Evolutionary conservation across 495 filamentous ascomycete species (phyloP), one percentile per base, ranked within the genome.

Genomic region (Penicillium silybi): DNA sequence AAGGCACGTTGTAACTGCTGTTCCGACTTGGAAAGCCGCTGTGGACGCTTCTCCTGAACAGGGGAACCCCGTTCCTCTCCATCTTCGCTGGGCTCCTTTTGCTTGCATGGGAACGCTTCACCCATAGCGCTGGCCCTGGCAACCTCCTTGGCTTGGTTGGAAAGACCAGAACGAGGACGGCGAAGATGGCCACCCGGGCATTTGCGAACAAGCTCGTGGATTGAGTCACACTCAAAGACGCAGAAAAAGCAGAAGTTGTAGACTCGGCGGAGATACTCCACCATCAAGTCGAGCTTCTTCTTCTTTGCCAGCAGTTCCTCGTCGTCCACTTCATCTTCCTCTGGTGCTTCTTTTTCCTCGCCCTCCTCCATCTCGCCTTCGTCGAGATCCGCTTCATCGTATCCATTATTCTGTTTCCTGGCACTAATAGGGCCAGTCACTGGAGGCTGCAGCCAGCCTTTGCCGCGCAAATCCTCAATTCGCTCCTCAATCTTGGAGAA

Each of bases 231-330:
- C 68, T 97, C 95, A 62, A 97, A 97, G 22, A 98, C 93, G 69
- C 93, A 98, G 76, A 97, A 98, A 76, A 98, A 96, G 75, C 93
- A 98, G 73, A 97, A 97, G 66, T 92, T 96, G 81, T 92, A 93
- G 46, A 97, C 92, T 13, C 93, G 85, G 32, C 93, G 90, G 44
- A 98, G 80, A 66, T 98, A 98, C 68, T 98, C 93, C 32, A 99
- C 92, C 67, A 93, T 79, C 45, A 99, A 73, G 67, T 99, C 93
- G 34, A 99, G 80, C 59, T 89, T 91, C 80, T 99, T 99, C 74
- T 97, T 97, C 75, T 92, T 90, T 18, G 84, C 80, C 29, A 95
- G 63, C n/a, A 96, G 74, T 13, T 95, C 91, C 58, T 92, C 88
- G 60, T 93, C 90, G 58, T 95, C 91, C 23, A 84, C 79, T 49